Conservation (phyloP, 2,329 filamentous ascomycete genomes). For the Ascomycota sp. region DNA sequence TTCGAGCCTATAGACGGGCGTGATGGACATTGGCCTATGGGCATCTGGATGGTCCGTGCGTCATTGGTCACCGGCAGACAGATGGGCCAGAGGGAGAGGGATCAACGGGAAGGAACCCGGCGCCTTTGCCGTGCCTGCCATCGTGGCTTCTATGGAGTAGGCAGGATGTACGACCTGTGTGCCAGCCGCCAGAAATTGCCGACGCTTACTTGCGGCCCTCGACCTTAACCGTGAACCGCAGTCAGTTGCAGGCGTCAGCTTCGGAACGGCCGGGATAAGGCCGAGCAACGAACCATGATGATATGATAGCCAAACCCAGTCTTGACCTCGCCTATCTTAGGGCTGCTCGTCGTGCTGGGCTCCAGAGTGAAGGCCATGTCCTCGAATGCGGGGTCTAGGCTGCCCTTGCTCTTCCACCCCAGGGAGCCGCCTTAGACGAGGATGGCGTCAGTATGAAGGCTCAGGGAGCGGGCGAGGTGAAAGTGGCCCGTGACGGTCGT, state of each 20-base stretch:
- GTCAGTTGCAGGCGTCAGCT: constrained; percentile 8
- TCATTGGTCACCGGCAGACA: constrained; percentile 8
- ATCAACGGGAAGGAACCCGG: no score
- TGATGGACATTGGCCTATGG: constrained; percentile 5
- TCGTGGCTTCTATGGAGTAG: no score
- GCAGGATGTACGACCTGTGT: background rate
- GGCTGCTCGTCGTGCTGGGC: constrained; percentile 37
- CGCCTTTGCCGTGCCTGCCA: no score
- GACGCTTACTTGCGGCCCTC: constrained; percentile 17
- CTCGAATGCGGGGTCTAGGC: constrained; percentile 46
- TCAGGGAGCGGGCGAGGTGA: background rate
- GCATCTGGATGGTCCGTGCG: constrained; percentile 18
- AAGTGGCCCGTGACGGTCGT: background rate
- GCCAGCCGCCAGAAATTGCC: background rate
- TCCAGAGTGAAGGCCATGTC: constrained; percentile 48
- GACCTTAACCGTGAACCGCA: constrained; percentile 8
- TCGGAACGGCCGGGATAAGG: constrained; percentile 18
- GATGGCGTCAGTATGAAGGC: background rate
- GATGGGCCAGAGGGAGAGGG: no score
- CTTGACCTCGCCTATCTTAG: constrained; percentile 48
- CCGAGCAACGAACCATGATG: constrained; percentile 38
- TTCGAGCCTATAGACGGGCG: no score
- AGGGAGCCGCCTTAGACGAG: constrained; percentile 35
- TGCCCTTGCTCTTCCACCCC: constrained; percentile 51
- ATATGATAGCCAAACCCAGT: constrained; percentile 60